Evolutionary conservation across 2,329 filamentous ascomycete genomes (phyloP).

Genomic region (Ophiognomonia clavigignenti-juglandacearum): DNA sequence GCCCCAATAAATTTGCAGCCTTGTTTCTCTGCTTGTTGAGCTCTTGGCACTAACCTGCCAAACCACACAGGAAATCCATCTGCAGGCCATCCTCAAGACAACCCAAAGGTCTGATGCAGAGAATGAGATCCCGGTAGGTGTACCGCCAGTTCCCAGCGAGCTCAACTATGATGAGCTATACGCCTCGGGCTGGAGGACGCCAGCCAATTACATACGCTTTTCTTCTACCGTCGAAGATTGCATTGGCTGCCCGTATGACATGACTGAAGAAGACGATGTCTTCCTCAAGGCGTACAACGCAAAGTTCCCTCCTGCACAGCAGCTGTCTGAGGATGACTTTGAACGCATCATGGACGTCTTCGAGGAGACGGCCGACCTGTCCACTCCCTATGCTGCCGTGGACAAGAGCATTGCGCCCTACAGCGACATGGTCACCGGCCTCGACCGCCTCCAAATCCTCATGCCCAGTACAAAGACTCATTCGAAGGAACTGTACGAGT

Average conservation of each 20-base stretch:
- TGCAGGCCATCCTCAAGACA: constrained; percentile 71
- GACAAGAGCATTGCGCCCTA: constrained; percentile 81
- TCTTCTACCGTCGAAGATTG: constrained; percentile 98
- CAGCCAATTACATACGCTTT: constrained; percentile 92
- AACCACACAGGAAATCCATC: constrained; percentile 76
- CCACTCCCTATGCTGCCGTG: constrained; percentile 84
- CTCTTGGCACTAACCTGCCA: constrained; percentile 27
- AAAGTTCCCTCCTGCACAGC: constrained; percentile 58
- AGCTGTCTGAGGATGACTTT: constrained; percentile 85
- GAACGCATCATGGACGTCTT: constrained; percentile 94
- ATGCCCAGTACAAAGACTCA: constrained; percentile 43
- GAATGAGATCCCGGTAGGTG: constrained; percentile 58
- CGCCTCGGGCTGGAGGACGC: constrained; percentile 71
- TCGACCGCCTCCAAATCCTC: constrained; percentile 48
- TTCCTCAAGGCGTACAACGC: constrained; percentile 82
- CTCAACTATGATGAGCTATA: constrained; percentile 90
- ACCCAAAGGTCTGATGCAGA: constrained; percentile 47
- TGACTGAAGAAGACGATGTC: constrained; percentile 83
- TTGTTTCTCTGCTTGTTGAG: neutral
- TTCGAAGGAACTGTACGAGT: constrained; percentile 78
- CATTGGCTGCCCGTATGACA: constrained; percentile 85
- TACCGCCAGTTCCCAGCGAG: constrained; percentile 57
- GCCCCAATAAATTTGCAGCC: constrained; percentile 3
- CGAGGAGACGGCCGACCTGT: constrained; percentile 76
- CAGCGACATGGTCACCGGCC: constrained; percentile 68